phyloP scores from a whole-genome alignment of 495 filamentous ascomycete genomes.

The Tricharina praecox region DNA sequence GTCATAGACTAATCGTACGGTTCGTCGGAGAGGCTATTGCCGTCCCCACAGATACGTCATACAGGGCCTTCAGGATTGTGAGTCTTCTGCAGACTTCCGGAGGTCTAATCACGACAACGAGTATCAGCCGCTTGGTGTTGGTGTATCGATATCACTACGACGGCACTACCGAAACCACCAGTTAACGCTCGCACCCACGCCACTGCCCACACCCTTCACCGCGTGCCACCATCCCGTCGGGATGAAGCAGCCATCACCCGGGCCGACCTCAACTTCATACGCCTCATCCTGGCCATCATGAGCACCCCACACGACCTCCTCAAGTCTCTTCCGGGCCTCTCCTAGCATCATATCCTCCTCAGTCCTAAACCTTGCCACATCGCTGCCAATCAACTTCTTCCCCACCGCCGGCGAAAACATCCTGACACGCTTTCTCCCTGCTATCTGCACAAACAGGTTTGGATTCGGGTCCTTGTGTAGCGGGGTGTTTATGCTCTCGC shows the following conservation, averaged over 20 bases:
- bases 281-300: slow-evolving; percentile 26
- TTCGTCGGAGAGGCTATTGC: no score
- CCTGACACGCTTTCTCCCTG: slow-evolving; percentile 55
- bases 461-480: slow-evolving; percentile 87
- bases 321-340: slow-evolving; percentile 44
- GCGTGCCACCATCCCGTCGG: slow-evolving; percentile 95
- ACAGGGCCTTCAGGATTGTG: no score
- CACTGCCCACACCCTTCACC: slow-evolving; percentile 51
- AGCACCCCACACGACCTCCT: slow-evolving; percentile 52
- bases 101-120: no score
- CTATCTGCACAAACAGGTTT: slow-evolving; percentile 77
- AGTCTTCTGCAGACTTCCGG: no score
- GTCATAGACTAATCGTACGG: no score
- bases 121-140: no score
- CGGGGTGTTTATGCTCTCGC: slow-evolving; percentile 65
- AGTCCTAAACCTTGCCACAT: slow-evolving; percentile 36
- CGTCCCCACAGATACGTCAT: no score
- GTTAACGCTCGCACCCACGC: slow-evolving; percentile 44
- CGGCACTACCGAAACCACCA: slow-evolving; percentile 83
- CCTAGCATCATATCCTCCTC: slow-evolving; percentile 92
- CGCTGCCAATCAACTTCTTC: slow-evolving; percentile 35
- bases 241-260: slow-evolving; percentile 69
- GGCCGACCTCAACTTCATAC: slow-evolving; percentile 41
- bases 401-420: slow-evolving; percentile 48
- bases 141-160: no score